Evolutionary conservation across 2,329 filamentous ascomycete genomes (phyloP).

Genomic region (Ceratocystis huliohia): DNA sequence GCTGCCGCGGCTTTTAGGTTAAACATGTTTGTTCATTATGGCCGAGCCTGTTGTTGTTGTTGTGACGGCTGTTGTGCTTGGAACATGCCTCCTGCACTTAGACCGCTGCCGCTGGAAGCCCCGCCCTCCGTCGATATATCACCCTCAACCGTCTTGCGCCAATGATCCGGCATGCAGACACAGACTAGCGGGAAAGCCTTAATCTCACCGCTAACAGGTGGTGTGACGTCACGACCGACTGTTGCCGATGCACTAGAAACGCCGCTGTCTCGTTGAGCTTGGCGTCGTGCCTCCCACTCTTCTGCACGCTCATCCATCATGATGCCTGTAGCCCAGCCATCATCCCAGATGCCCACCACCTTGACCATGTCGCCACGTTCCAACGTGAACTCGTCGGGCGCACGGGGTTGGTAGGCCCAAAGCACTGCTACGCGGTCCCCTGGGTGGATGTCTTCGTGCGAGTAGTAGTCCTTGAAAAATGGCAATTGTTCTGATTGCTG

Average conservation of each 20-base stretch:
- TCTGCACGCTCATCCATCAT: conserved; percentile 72
- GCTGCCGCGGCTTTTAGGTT: background rate
- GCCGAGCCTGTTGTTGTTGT: conserved; percentile 1
- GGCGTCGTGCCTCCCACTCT: conserved; percentile 68
- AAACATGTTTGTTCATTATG: conserved; percentile 3
- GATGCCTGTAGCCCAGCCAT: conserved; percentile 94
- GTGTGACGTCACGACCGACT: conserved; percentile 44
- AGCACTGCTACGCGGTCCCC: conserved; percentile 80
- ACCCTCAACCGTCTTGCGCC: conserved; percentile 91
- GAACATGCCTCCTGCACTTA: background rate
- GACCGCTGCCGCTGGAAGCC: conserved; percentile 29
- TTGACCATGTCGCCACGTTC: conserved; percentile 97
- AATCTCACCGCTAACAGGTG: conserved; percentile 64
- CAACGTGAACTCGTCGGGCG: conserved; percentile 81
- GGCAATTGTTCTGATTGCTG: conserved; percentile 90
- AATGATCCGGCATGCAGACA: conserved; percentile 88
- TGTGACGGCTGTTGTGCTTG: background rate
- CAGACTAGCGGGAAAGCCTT: conserved; percentile 97
- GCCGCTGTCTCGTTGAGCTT: conserved; percentile 79
- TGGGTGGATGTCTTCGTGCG: conserved; percentile 86
- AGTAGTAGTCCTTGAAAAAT: conserved; percentile 99
- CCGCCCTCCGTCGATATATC: conserved; percentile 58
- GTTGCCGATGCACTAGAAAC: conserved; percentile 61
- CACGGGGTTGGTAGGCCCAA: conserved; percentile 94
- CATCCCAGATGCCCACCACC: conserved; percentile 96